These are phyloP conservation scores for Lavandula angustifolia DNA, from an alignment of 257 asterid species.

Conservation along the genomic window DNA sequence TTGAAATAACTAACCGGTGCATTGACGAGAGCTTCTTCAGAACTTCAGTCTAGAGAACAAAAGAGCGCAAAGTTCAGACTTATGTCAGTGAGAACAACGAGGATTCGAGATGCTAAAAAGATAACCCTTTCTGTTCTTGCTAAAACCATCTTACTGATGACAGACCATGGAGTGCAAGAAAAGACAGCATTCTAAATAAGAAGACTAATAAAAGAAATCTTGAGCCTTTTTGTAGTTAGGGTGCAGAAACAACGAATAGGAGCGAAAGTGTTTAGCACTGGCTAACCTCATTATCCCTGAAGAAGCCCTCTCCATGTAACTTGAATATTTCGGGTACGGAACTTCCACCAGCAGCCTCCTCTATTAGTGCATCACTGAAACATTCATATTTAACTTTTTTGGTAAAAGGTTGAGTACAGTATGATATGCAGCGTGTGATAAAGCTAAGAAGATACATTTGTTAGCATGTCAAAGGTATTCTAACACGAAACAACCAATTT, in stretches of 20 bases:
- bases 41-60: conserved; percentile 61
- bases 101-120: background rate
- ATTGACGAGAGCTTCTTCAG: conserved; percentile 63
- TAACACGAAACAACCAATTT: background rate
- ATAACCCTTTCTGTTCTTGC: too few species aligned
- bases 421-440: background rate
- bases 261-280: conserved; percentile 12
- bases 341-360: conserved; percentile 65
- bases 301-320: conserved; percentile 68
- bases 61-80: background rate
- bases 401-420: background rate
- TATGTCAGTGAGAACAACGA: conserved; percentile 18
- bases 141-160: too few species aligned
- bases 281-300: conserved; percentile 79
- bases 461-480: background rate
- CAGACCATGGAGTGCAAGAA: background rate
- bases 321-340: conserved; percentile 77
- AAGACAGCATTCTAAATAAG: background rate
- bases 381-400: conserved; percentile 29
- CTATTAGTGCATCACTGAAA: conserved; percentile 68
- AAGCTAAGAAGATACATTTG: conserved; percentile 14
- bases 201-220: background rate
- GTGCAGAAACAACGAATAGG: background rate
- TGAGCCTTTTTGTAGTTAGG: background rate
- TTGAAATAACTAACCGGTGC: conserved; percentile 78